phyloP scores from a whole-genome alignment of 257 asterid genomes.

The Lithospermum erythrorhizon region DNA sequence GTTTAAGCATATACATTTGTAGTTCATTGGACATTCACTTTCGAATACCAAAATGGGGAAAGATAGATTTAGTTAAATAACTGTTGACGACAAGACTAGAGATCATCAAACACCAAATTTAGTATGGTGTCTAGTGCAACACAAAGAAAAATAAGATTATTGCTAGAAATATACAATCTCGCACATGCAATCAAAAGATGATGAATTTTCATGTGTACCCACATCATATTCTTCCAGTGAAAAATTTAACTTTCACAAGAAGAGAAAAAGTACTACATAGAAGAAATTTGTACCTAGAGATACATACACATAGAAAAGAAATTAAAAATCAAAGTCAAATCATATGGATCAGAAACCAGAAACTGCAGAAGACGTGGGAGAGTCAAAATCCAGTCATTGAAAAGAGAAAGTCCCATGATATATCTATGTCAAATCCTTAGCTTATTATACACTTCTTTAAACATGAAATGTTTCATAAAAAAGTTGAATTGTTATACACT shows the following conservation, averaged over 20 bases:
- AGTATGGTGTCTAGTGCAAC: conserved; percentile 20
- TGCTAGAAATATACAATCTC: conserved; percentile 17
- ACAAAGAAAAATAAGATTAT: conserved; percentile 21
- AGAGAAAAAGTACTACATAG: conserved; percentile 27
- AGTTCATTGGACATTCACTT: background rate
- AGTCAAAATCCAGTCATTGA: conserved; percentile 11
- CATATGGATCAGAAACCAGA: conserved; percentile 17
- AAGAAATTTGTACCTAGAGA: background rate
- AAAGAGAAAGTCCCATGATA: conserved; percentile 15
- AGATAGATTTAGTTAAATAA: conserved; percentile 31
- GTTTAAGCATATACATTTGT: background rate
- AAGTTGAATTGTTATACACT: no score
- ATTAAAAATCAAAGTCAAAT: conserved; percentile 5
- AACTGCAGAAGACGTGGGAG: conserved; percentile 13
- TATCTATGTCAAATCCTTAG: conserved; percentile 9
- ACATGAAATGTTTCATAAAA: no score
- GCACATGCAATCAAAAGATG: conserved; percentile 21
- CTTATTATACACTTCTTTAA: no score
- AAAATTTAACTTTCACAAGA: conserved; percentile 20
- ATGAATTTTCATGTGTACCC: no score
- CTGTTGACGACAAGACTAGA: conserved; percentile 55
- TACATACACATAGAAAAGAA: conserved; percentile 6
- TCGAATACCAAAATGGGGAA: background rate
- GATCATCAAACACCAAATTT: conserved; percentile 33
- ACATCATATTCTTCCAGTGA: no score